Conservation (phyloP, 2,329 filamentous ascomycete genomes). For the Coccinonectria pachysandricola region DNA sequence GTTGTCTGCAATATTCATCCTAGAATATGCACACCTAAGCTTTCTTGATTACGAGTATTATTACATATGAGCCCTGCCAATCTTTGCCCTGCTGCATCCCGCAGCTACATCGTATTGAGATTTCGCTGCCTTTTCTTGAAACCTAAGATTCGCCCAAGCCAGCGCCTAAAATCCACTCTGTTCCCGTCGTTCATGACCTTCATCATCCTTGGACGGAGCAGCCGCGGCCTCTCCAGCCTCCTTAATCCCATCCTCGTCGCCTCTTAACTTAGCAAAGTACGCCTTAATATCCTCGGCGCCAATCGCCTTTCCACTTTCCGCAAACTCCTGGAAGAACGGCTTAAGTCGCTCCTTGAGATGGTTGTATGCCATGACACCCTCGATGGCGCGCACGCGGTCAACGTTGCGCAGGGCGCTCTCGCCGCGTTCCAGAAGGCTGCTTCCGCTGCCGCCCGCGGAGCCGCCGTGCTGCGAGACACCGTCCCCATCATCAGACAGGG, state of each 20-base stretch:
- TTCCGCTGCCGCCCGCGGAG: conserved; percentile 62
- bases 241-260: conserved; percentile 67
- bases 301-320: conserved; percentile 78
- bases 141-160: background rate
- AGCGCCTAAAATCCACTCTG: conserved; percentile 39
- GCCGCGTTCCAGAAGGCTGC: conserved; percentile 79
- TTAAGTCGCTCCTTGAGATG: conserved; percentile 94
- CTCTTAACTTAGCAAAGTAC: conserved; percentile 89
- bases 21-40: too few species aligned
- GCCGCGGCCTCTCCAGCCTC: conserved; percentile 47
- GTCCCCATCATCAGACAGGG: conserved; percentile 64
- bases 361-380: conserved; percentile 98
- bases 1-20: too few species aligned
- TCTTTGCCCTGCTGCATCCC: too few species aligned
- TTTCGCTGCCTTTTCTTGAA: too few species aligned
- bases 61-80: too few species aligned
- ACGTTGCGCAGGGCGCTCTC: conserved; percentile 87
- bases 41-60: too few species aligned
- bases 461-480: conserved; percentile 43
- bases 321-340: conserved; percentile 86
- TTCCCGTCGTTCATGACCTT: conserved; percentile 32
- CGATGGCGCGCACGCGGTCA: conserved; percentile 85
- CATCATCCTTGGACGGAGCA: conserved; percentile 20
- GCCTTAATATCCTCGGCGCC: conserved; percentile 92
- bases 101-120: background rate